A percentile compares a stretch with the other conserved stretches of the same genome.
Conservation (phyloP, 805 yeast species). For the Candida sanyiensis region DNA sequence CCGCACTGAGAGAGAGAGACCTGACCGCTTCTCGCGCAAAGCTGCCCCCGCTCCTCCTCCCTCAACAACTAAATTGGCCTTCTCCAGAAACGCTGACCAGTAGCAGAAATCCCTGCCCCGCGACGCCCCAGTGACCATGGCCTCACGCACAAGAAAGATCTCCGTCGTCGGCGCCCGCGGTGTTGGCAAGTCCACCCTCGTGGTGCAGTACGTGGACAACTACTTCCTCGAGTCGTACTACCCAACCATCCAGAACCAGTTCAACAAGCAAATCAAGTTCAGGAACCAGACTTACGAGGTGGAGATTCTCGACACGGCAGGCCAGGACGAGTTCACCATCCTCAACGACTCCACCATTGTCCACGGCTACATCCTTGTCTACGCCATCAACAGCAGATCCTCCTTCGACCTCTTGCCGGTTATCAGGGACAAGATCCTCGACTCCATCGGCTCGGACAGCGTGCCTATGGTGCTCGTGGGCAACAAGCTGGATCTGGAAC, state of each 20-base stretch:
- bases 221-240: constrained; percentile 85
- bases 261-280: constrained; percentile 28
- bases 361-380: constrained; percentile 78
- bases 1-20: no score
- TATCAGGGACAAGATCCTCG: constrained; percentile 78
- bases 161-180: constrained; percentile 86
- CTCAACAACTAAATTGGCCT: neutral
- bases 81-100: no score
- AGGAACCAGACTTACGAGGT: constrained; percentile 72
- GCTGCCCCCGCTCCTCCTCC: neutral
- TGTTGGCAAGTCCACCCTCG: constrained; percentile 83
- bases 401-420: constrained; percentile 72
- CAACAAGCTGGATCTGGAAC: constrained; percentile 65
- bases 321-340: constrained; percentile 84
- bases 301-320: constrained; percentile 88
- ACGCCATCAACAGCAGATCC: constrained; percentile 71
- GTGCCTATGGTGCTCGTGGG: constrained; percentile 81
- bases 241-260: constrained; percentile 47
- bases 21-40: no score
- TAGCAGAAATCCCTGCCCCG: no score
- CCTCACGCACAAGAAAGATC: constrained; percentile 52
- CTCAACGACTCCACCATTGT: constrained; percentile 73
- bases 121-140: constrained; percentile 13
- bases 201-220: constrained; percentile 80
- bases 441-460: constrained; percentile 55